Conservation (phyloP, 208 protist genomes). For the Trypanosoma caninum region DNA sequence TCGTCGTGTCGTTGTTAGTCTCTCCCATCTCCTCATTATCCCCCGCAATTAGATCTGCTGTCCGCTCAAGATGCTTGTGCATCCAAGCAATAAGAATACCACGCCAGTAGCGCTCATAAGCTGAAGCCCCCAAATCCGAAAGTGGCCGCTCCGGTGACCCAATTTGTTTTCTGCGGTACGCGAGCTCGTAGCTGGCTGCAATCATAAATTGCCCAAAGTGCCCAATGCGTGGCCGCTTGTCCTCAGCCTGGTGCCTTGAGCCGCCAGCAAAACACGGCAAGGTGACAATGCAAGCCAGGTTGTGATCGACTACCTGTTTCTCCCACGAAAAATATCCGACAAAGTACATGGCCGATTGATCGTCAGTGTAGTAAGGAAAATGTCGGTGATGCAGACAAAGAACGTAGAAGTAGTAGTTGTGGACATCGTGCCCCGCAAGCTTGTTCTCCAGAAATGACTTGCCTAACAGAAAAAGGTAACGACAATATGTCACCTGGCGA, state of each 20-base stretch:
- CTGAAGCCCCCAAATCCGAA: constrained; percentile 95
- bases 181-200: constrained; percentile 96
- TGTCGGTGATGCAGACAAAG: constrained; percentile 74
- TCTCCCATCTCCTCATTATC: neutral
- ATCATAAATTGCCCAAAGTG: constrained; percentile 98
- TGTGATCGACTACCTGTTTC: constrained; percentile 95
- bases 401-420: constrained; percentile 89
- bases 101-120: constrained; percentile 92
- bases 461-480: constrained; percentile 80
- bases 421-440: constrained; percentile 80
- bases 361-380: constrained; percentile 67
- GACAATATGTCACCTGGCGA: constrained; percentile 71
- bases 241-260: neutral
- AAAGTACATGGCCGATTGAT: constrained; percentile 76
- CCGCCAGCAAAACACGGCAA: constrained; percentile 92
- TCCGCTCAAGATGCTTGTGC: constrained; percentile 9
- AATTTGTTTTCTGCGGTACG: constrained; percentile 92
- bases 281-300: constrained; percentile 98
- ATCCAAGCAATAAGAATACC: constrained; percentile 62
- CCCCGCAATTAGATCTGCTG: neutral
- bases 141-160: constrained; percentile 98
- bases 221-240: constrained; percentile 7
- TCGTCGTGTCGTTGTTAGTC: neutral
- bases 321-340: constrained; percentile 99
- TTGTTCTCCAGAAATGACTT: constrained; percentile 92